Evolutionary conservation across 2,329 filamentous ascomycete genomes (phyloP).

Genomic region (Colletotrichum tamarilloi): DNA sequence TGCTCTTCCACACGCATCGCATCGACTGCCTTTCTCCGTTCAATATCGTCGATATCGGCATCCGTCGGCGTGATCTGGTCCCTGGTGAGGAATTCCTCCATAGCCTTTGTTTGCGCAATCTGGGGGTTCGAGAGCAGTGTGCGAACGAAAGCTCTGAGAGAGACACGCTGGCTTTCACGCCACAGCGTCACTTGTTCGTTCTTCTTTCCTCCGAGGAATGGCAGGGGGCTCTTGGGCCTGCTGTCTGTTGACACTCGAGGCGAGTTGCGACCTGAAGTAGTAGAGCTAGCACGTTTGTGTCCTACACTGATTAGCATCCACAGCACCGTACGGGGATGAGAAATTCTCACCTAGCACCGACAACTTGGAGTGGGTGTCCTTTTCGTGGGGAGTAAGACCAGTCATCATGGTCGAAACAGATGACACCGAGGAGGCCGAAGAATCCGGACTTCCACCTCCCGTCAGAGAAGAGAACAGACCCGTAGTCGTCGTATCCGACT

Average conservation of each 20-base stretch:
- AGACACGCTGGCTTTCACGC: conserved; percentile 91
- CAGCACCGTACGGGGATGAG: not conserved
- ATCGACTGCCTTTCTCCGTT: conserved; percentile 83
- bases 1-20: conserved; percentile 92
- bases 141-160: conserved; percentile 89
- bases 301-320: conserved; percentile 37
- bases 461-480: conserved; percentile 63
- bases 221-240: conserved; percentile 43
- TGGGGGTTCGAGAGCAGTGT: conserved; percentile 86
- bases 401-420: conserved; percentile 78
- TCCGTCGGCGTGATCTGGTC: conserved; percentile 80
- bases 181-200: conserved; percentile 63
- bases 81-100: conserved; percentile 83
- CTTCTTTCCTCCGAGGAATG: conserved; percentile 42
- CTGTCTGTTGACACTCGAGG: conserved; percentile 59
- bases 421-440: conserved; percentile 83
- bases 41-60: conserved; percentile 86
- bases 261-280: conserved; percentile 50
- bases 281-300: conserved; percentile 46
- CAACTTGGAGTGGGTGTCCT: conserved; percentile 49
- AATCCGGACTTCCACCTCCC: conserved; percentile 72
- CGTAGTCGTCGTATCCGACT: conserved; percentile 76
- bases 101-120: conserved; percentile 83
- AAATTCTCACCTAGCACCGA: conserved; percentile 52
- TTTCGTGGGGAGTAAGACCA: conserved; percentile 43